Base-by-base conservation (phyloP, 768 basidiomycete species). In the Russula abietina region DNA sequence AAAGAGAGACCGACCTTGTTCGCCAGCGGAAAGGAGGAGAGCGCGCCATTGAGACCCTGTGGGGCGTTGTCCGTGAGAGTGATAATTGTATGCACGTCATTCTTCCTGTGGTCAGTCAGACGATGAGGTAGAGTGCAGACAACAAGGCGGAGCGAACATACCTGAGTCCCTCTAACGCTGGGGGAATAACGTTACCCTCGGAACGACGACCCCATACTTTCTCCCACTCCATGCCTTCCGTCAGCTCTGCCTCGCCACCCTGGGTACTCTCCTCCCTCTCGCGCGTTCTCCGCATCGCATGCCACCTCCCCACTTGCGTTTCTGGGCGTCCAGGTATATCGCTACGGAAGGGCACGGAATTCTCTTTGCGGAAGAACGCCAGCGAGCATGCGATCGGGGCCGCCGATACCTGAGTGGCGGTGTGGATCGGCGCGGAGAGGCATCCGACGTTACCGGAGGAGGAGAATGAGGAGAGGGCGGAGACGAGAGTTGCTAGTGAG, bases 391-490 rank as follows among this genome's bases (percentile, higher is more conserved):
- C n/a, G n/a, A n/a, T n/a, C n/a, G n/a, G n/a, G n/a, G n/a, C n/a
- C n/a, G 63, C 59, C 24, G 7, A 12, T 26, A 19, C 55, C n/a
- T n/a, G n/a, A n/a, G n/a, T n/a, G 26, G 65, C 68, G 11, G 53
- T 19, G 6, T 62, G 33, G 63, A 81, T 66, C 1, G 82, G 79
- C 1, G 82, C 80, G 14, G 84, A 81, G 49, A 90, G 78, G 68
- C 88, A 89, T 4, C 89, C 89, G 19, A 87, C 70, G 28, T 81
- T 77, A 7, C 74, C 55, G 33, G 48, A 36, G 3, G 51, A n/a
- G 10, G 72, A 71, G 16, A 73, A 56, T 0, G 58, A 48, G 26
- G 62, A 66, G 24, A 75, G 61, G 4, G 61, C 51, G 11, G 69
- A 55, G 50, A 75, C 71, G 60, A 62, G 70, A 65, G 61, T 38